A percentile compares a stretch with the other conserved stretches of the same genome.
Evolutionary conservation across 2,329 filamentous ascomycete species (phyloP).

Genomic region (Helicocarpus griseus): DNA sequence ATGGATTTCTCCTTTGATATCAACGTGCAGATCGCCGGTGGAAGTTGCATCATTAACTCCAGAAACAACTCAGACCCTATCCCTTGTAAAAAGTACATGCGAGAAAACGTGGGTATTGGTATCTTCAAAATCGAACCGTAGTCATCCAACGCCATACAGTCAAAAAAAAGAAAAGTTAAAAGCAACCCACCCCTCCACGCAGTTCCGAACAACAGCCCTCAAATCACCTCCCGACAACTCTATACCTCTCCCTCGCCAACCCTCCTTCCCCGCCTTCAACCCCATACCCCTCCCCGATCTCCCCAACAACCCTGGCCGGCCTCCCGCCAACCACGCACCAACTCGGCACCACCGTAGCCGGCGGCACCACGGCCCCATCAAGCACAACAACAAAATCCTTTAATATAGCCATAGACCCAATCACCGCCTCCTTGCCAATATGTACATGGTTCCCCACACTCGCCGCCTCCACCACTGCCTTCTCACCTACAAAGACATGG

Average conservation of each 20-base stretch:
- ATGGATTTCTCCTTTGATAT: too few relatives aligned
- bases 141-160: neutral
- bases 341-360: slow-evolving; percentile 84
- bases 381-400: slow-evolving; percentile 88
- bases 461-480: slow-evolving; percentile 70
- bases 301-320: slow-evolving; percentile 70
- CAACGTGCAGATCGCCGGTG: too few relatives aligned
- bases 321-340: slow-evolving; percentile 83
- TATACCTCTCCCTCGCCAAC: slow-evolving; percentile 33
- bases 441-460: slow-evolving; percentile 76
- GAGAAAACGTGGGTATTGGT: neutral
- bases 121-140: neutral
- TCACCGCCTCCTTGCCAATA: slow-evolving; percentile 65
- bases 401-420: slow-evolving; percentile 81
- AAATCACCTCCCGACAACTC: slow-evolving; percentile 26
- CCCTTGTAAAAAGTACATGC: neutral
- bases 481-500: slow-evolving; percentile 79
- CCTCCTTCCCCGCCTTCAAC: slow-evolving; percentile 36
- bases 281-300: slow-evolving; percentile 49
- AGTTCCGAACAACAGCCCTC: too few relatives aligned
- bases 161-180: neutral
- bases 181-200: too few relatives aligned
- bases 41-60: neutral
- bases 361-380: slow-evolving; percentile 72
- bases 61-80: neutral